These are phyloP conservation scores for Exophiala aquamarina DNA, from an alignment of 2,329 filamentous ascomycete genomes.

Conservation along the genomic window DNA sequence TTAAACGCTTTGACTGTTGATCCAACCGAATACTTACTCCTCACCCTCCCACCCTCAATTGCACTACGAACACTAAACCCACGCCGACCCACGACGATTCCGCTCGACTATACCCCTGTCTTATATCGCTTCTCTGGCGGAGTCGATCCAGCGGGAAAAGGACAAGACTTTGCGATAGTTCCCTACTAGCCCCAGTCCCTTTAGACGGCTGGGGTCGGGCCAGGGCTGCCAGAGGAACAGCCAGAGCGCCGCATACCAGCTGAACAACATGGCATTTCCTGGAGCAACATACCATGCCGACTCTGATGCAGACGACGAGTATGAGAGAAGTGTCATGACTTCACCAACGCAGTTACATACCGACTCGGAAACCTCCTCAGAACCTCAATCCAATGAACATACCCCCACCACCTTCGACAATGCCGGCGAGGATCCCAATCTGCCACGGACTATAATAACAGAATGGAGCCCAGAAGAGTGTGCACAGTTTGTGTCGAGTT, in stretches of 20 bases:
- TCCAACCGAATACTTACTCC: no score
- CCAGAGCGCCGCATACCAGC: conserved; percentile 17
- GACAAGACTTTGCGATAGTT: not conserved
- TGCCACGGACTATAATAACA: conserved; percentile 57
- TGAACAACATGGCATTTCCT: conserved; percentile 42
- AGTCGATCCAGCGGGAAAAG: no score
- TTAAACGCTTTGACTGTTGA: no score
- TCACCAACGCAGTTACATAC: conserved; percentile 54
- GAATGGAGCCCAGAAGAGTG: conserved; percentile 78
- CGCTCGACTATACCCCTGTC: no score
- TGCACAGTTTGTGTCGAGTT: conserved; percentile 79
- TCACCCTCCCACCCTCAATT: no score
- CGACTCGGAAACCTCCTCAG: conserved; percentile 59
- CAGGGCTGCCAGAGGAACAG: not conserved
- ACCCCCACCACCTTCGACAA: conserved; percentile 63
- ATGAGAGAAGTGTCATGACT: conserved; percentile 60
- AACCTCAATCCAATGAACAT: conserved; percentile 59
- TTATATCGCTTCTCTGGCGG: no score
- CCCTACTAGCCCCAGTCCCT: not conserved
- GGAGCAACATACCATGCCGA: conserved; percentile 57
- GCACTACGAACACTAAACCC: no score
- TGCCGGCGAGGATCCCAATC: conserved; percentile 50
- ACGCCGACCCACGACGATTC: no score
- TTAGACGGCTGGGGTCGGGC: not conserved
- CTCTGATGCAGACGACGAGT: conserved; percentile 66